These are phyloP conservation scores for Aspergillus phoenicis DNA, from an alignment of 2,329 filamentous ascomycete species.

Conservation along the genomic window DNA sequence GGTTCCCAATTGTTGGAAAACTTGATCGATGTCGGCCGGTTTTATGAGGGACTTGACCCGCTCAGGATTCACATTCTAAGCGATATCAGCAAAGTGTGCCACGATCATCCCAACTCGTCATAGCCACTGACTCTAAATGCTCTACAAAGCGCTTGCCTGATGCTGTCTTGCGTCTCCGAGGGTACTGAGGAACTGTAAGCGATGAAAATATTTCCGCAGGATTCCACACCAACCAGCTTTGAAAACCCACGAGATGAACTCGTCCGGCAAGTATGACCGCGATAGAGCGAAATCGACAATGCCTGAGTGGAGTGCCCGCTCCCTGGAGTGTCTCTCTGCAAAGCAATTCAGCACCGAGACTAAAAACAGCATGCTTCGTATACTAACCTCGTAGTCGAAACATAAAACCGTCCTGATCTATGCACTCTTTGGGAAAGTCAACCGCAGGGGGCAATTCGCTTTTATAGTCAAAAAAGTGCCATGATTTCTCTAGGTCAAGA, in stretches of 20 bases:
- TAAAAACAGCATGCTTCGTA: not conserved
- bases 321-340: conserved; percentile 53
- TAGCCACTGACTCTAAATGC: conserved; percentile 52
- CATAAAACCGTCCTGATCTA: conserved; percentile 35
- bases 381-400: conserved; percentile 37
- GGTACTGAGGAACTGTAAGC: conserved; percentile 44
- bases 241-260: conserved; percentile 67
- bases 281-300: conserved; percentile 59
- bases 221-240: conserved; percentile 30
- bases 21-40: conserved; percentile 44
- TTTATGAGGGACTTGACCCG: conserved; percentile 42
- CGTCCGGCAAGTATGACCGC: conserved; percentile 58
- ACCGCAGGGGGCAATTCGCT: conserved; percentile 24
- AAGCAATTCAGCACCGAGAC: conserved; percentile 15
- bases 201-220: not conserved
- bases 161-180: conserved; percentile 56
- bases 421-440: conserved; percentile 39
- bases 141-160: conserved; percentile 64
- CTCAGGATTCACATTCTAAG: conserved; percentile 30
- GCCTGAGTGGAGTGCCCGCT: conserved; percentile 65
- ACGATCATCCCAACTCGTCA: not conserved
- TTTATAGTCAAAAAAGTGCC: conserved; percentile 58
- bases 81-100: not conserved
- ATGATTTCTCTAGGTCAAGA: conserved; percentile 54
- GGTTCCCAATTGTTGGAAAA: conserved; percentile 65